Percentiles rank a stretch among this genome's conserved stretches.
phyloP scores from a whole-genome alignment of 371 early-diverging fungal species.

The Apophysomyces sp. region DNA sequence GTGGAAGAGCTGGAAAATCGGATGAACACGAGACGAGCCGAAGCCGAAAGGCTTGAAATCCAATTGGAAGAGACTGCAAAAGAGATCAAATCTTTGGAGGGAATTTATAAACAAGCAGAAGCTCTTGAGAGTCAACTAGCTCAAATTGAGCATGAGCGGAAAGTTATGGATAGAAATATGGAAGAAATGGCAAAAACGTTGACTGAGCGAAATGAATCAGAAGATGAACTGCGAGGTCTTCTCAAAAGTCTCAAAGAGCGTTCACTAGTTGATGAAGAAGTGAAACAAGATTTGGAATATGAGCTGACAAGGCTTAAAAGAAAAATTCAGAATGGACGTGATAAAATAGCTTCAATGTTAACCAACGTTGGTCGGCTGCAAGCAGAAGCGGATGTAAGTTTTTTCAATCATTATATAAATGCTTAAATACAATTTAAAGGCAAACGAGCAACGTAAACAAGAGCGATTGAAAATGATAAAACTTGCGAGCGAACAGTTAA shows the following conservation, averaged over 20 bases:
- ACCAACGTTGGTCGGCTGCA: conserved; percentile 22
- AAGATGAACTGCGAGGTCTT: conserved; percentile 53
- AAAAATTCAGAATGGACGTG: conserved; percentile 10
- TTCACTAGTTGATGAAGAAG: conserved; percentile 13
- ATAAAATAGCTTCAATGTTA: conserved; percentile 16
- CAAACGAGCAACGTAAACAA: conserved; percentile 18
- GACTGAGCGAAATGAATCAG: conserved; percentile 48
- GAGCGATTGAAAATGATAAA: conserved; percentile 23
- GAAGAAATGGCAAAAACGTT: conserved; percentile 48
- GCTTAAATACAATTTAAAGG: conserved; percentile 7
- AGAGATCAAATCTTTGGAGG: conserved; percentile 40
- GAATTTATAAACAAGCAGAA: conserved; percentile 35
- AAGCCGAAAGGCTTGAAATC: conserved; percentile 45
- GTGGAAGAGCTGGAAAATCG: conserved; percentile 34
- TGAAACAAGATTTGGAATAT: conserved; percentile 3
- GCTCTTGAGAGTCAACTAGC: conserved; percentile 26
- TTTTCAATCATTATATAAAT: not conserved
- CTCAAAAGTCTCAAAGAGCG: conserved; percentile 17
- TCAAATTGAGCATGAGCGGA: conserved; percentile 37
- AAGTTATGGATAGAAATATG: conserved; percentile 36
- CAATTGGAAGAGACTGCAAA: conserved; percentile 30
- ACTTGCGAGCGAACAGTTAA: conserved; percentile 11
- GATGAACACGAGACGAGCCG: conserved; percentile 25
- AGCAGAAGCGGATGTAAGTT: conserved; percentile 20
- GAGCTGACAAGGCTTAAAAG: conserved; percentile 13